phyloP scores from a whole-genome alignment of 2,329 filamentous ascomycete species.

The Davidsoniella australis region DNA sequence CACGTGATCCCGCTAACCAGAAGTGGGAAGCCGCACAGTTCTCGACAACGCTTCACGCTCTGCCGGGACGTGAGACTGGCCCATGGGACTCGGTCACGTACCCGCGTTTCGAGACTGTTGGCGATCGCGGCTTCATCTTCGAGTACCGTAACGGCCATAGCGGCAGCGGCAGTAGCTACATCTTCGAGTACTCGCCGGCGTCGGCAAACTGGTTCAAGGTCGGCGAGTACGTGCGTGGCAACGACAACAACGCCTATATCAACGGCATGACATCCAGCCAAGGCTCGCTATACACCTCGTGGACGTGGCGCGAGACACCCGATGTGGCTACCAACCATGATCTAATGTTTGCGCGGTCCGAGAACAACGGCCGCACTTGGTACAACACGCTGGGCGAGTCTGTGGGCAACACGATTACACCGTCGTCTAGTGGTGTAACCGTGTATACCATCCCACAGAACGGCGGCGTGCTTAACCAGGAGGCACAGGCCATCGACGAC shows the following conservation, averaged over 20 bases:
- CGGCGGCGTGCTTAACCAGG: constrained; percentile 15
- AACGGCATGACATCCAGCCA: constrained; percentile 13
- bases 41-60: constrained; percentile 10
- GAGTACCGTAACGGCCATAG: constrained; percentile 14
- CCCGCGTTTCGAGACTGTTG: constrained; percentile 13
- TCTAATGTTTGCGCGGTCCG: constrained; percentile 13
- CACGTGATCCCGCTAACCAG: constrained; percentile 5
- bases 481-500: constrained; percentile 14
- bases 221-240: constrained; percentile 13
- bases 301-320: constrained; percentile 14
- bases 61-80: constrained; percentile 12
- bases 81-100: constrained; percentile 14
- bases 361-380: constrained; percentile 13
- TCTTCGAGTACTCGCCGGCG: constrained; percentile 12
- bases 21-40: constrained; percentile 13
- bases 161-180: constrained; percentile 14
- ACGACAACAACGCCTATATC: constrained; percentile 15
- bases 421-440: neutral
- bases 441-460: constrained; percentile 13
- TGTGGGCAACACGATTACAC: neutral
- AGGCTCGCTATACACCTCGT: constrained; percentile 13
- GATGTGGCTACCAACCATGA: constrained; percentile 15
- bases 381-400: constrained; percentile 10
- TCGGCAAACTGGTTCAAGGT: constrained; percentile 12
- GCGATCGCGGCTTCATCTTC: constrained; percentile 13